phyloP scores from a whole-genome alignment of 352 stramenopile genomes.

The Pythium brassicae region DNA sequence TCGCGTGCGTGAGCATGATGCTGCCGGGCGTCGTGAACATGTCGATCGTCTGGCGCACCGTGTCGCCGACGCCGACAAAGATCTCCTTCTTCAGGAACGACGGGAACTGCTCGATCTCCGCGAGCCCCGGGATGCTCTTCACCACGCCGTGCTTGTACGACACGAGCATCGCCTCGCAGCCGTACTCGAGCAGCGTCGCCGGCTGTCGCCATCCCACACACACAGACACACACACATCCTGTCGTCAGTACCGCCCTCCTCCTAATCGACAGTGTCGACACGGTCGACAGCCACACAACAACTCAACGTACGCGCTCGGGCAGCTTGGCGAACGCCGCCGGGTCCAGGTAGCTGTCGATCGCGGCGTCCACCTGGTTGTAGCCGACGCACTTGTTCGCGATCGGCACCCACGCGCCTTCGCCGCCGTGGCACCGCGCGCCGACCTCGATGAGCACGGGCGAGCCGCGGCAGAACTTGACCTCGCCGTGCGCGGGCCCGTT shows the following conservation, averaged over 20 bases:
- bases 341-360: conserved; percentile 78
- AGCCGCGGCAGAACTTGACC: conserved; percentile 80
- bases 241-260: too few species aligned
- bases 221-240: neutral
- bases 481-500: conserved; percentile 79
- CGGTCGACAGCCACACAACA: neutral
- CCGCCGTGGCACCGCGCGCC: conserved; percentile 94
- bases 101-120: conserved; percentile 88
- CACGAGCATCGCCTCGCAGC: conserved; percentile 92
- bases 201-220: conserved; percentile 25
- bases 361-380: conserved; percentile 93
- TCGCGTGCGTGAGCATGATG: conserved; percentile 92
- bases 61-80: conserved; percentile 75
- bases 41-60: conserved; percentile 89
- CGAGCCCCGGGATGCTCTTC: conserved; percentile 85
- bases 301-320: conserved; percentile 30
- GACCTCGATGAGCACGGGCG: conserved; percentile 94
- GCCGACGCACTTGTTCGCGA: conserved; percentile 88
- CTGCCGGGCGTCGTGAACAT: conserved; percentile 94
- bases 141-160: conserved; percentile 90
- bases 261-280: neutral
- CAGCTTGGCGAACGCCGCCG: conserved; percentile 51
- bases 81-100: conserved; percentile 92
- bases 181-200: conserved; percentile 70
- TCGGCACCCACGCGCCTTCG: conserved; percentile 92